A percentile compares a stretch with the other conserved stretches of the same genome.
Evolutionary conservation across 2,329 filamentous ascomycete species (phyloP).

Genomic region (Didymosphaeria variabile): DNA sequence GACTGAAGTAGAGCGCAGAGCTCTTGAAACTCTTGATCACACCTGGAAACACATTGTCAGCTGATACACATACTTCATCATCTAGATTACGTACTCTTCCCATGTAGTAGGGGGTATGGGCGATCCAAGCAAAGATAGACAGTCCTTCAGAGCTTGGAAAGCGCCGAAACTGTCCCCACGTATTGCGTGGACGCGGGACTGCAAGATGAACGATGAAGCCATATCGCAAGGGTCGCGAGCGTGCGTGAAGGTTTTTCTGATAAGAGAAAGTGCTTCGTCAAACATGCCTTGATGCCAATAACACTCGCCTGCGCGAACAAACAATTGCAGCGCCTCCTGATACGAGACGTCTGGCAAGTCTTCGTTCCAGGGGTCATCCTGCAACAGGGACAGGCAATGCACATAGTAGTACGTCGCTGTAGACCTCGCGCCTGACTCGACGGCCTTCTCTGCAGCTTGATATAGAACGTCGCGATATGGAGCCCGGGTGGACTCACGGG

Average conservation of each 20-base stretch:
- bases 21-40: conserved; percentile 76
- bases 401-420: conserved; percentile 85
- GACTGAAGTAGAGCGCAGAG: conserved; percentile 41
- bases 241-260: conserved; percentile 74
- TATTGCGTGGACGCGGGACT: conserved; percentile 80
- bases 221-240: conserved; percentile 80
- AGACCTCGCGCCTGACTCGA: conserved; percentile 82
- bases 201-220: conserved; percentile 82
- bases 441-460: conserved; percentile 79
- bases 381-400: conserved; percentile 79
- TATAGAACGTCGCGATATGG: conserved; percentile 79
- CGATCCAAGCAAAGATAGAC: conserved; percentile 72
- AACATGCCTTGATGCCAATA: conserved; percentile 81
- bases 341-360: conserved; percentile 77
- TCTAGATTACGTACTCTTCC: neutral
- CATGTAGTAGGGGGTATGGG: conserved; percentile 72
- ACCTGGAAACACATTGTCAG: conserved; percentile 56
- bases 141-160: conserved; percentile 74
- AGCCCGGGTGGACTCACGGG: conserved; percentile 66
- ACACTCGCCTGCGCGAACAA: conserved; percentile 82
- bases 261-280: conserved; percentile 71
- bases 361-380: conserved; percentile 80
- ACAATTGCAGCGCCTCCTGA: conserved; percentile 77
- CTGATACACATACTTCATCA: neutral
- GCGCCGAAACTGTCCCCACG: conserved; percentile 75